phyloP scores from a whole-genome alignment of 306 rosid species.

The Quercus parvula region DNA sequence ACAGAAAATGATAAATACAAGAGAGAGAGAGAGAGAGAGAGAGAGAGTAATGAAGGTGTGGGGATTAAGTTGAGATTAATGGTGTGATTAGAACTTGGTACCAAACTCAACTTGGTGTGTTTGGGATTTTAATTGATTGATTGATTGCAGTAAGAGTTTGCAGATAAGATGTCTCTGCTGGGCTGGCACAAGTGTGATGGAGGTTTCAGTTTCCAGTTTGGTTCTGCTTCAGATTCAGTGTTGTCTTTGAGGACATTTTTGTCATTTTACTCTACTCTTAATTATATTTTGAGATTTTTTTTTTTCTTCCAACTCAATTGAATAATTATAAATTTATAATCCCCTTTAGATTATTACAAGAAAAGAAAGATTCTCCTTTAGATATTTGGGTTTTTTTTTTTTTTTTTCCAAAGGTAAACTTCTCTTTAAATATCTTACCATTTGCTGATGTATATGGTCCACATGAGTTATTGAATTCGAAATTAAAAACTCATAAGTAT shows the following conservation, averaged over 20 bases:
- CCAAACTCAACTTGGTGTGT: constrained; percentile 27
- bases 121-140: not conserved
- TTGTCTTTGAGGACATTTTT: not conserved
- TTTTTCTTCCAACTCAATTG: no score
- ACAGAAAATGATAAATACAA: not conserved
- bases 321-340: no score
- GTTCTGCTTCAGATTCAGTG: no score
- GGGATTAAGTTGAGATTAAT: not conserved
- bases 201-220: constrained; percentile 24
- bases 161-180: constrained; percentile 46
- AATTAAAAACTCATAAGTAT: no score
- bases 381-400: no score
- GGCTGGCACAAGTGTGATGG: constrained; percentile 31
- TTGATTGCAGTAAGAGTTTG: not conserved
- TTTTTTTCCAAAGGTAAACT: no score
- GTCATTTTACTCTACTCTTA: not conserved
- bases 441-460: no score
- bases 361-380: no score
- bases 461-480: rapidly evolving
- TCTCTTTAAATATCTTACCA: no score
- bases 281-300: no score
- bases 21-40: not conserved
- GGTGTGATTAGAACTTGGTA: constrained; percentile 41
- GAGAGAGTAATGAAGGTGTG: not conserved
- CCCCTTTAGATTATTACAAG: no score